phyloP scores from a whole-genome alignment of 169 alveolate species.

The Plasmodium gallinaceum region DNA sequence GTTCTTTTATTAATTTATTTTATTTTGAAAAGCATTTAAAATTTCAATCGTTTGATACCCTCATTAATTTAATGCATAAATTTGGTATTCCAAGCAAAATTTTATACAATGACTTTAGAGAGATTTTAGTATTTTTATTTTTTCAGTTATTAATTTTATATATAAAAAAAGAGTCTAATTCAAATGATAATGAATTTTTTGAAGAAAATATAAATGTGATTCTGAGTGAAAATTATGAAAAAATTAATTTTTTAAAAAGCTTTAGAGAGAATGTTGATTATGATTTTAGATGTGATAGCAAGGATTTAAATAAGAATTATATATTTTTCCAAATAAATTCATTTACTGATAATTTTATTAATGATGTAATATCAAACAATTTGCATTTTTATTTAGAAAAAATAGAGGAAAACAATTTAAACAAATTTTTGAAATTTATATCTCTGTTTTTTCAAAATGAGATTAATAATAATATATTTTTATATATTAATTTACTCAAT shows the following conservation, averaged over 20 bases:
- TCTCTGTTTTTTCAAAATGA: constrained; percentile 57
- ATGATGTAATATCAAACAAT: constrained; percentile 54
- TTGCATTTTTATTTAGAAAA: constrained; percentile 44
- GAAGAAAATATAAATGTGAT: constrained; percentile 17
- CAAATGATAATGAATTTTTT: constrained; percentile 21
- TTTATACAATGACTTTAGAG: constrained; percentile 61
- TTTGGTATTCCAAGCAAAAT: constrained; percentile 56
- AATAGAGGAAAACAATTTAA: constrained; percentile 44
- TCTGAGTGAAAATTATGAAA: constrained; percentile 29
- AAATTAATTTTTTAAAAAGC: constrained; percentile 16
- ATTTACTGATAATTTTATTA: constrained; percentile 50
- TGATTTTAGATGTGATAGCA: not conserved
- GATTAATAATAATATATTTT: constrained; percentile 58
- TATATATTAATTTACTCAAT: constrained; percentile 54
- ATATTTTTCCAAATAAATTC: constrained; percentile 28
- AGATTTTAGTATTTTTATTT: constrained; percentile 58
- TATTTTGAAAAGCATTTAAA: constrained; percentile 71
- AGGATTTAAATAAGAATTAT: not conserved
- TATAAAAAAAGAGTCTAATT: constrained; percentile 54
- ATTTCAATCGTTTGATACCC: constrained; percentile 54
- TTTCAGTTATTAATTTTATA: constrained; percentile 59
- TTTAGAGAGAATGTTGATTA: not conserved
- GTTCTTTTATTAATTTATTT: constrained; percentile 50
- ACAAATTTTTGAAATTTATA: constrained; percentile 51
- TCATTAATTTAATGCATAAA: constrained; percentile 53